phyloP scores from a whole-genome alignment of 306 rosid species.

The Clitoria ternatea region DNA sequence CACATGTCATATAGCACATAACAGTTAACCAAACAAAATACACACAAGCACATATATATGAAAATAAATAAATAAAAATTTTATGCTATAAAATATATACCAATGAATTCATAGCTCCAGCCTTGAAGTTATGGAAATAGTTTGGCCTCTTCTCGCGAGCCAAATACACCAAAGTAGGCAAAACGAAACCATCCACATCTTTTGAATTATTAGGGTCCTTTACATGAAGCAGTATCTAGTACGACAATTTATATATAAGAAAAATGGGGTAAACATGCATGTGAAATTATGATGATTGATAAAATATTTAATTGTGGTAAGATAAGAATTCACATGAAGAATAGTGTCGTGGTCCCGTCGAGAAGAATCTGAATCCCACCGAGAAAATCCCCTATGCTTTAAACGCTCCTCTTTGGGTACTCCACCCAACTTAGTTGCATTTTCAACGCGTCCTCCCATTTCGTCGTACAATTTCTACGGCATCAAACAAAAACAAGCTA shows the following conservation, averaged over 20 bases:
- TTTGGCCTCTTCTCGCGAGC: conserved; percentile 87
- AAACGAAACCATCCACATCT: conserved; percentile 45
- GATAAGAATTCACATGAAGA: conserved; percentile 46
- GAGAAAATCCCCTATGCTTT: conserved; percentile 48
- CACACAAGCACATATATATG: not conserved
- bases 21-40: not conserved
- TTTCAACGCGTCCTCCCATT: conserved; percentile 55
- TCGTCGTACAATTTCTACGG: conserved; percentile 56
- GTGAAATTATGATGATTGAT: not conserved
- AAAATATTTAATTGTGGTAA: not conserved
- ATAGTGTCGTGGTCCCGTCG: conserved; percentile 62
- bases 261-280: not conserved
- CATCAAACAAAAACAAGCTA: not conserved
- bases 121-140: conserved; percentile 68
- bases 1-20: no score
- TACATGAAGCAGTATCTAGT: conserved; percentile 61
- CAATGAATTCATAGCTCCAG: conserved; percentile 93
- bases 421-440: conserved; percentile 36
- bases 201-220: conserved; percentile 40
- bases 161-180: conserved; percentile 76
- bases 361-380: conserved; percentile 67
- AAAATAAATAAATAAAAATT: not conserved
- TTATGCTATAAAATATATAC: conserved; percentile 27
- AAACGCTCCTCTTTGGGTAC: conserved; percentile 49
- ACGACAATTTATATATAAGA: not conserved